These are phyloP conservation scores for Myxozyma neglecta DNA, from an alignment of 805 yeast genomes.

Conservation along the genomic window DNA sequence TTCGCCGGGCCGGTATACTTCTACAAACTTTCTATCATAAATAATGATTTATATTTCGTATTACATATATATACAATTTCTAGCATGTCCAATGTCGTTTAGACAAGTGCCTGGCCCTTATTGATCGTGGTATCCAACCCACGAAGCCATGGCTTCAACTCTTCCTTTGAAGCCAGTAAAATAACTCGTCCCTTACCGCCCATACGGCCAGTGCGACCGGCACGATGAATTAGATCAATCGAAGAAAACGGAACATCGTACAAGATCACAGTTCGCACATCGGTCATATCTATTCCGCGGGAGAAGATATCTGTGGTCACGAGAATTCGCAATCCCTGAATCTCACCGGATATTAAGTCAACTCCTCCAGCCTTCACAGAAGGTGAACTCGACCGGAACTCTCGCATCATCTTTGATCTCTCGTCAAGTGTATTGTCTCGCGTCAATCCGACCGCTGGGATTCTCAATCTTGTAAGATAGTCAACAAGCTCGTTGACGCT, in stretches of 20 bases:
- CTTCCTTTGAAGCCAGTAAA: slow-evolving; percentile 63
- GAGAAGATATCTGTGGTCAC: slow-evolving; percentile 88
- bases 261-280: slow-evolving; percentile 75
- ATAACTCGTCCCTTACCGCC: slow-evolving; percentile 86
- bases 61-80: background rate
- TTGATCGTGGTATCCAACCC: slow-evolving; percentile 72
- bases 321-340: slow-evolving; percentile 56
- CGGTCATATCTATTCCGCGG: slow-evolving; percentile 83
- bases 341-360: slow-evolving; percentile 35
- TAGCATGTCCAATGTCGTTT: slow-evolving; percentile 1
- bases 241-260: slow-evolving; percentile 85
- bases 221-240: slow-evolving; percentile 83
- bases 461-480: slow-evolving; percentile 53
- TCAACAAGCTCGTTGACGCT: slow-evolving; percentile 61
- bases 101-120: slow-evolving; percentile 46
- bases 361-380: background rate
- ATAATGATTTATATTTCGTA: background rate
- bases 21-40: slow-evolving; percentile 4
- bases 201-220: slow-evolving; percentile 94
- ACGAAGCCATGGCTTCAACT: slow-evolving; percentile 32
- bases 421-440: slow-evolving; percentile 64
- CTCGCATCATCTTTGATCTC: slow-evolving; percentile 56
- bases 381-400: slow-evolving; percentile 65
- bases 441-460: slow-evolving; percentile 63
- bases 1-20: slow-evolving; percentile 28